Evolutionary conservation across 2,329 filamentous ascomycete genomes (phyloP), one percentile per base, ranked within the genome.

Genomic region (Trichoderma arundinaceum): DNA sequence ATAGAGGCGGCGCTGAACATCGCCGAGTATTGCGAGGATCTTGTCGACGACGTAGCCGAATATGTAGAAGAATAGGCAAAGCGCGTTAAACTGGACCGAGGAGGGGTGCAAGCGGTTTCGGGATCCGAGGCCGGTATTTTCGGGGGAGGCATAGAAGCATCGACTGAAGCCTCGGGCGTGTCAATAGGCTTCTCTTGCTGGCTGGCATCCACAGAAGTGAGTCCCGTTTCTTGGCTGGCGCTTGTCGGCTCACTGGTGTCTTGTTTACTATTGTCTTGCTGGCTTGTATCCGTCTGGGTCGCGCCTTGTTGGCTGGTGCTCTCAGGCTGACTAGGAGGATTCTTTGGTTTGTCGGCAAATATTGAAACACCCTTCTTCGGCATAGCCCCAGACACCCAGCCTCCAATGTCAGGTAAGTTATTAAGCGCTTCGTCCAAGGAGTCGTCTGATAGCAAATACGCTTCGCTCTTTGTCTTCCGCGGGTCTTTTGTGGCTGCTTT

Each of bases 381-480:
- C 66, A 80, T 81, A 6, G 70, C 53, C 22, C 69, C 65, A 7
- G 76, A 72, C 51, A 78, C 75, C 84, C 83, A 86, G 10, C 76
- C 78, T n/a, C 81, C 80, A 44, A 83, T 74, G 52, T 87, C 85
- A 1, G 84, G 84, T 10, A 88, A 72, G 19, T 78, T 79, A 32
- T 77, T 74, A 19, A 88, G 75, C 0, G 80, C 83, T 65, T 86
- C 84, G 33, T 87, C 84, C 46, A 87, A 77, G 0, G 84, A 86
- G 67, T 86, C 84, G 67, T 87, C 84, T 0, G 85, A 87, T 71
- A 85, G 77, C 17, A 86, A 69, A 64, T 82, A 80, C 1, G 75
- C 75, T 10, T 84, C 82, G 39, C 74, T 73, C 56, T 77, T 78
- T 41, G 75, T 72, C 43, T 72, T 70, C 17, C 69, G 68, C 5